Evolutionary conservation across 2,329 filamentous ascomycete species (phyloP).

Genomic region (Knufia petricola): DNA sequence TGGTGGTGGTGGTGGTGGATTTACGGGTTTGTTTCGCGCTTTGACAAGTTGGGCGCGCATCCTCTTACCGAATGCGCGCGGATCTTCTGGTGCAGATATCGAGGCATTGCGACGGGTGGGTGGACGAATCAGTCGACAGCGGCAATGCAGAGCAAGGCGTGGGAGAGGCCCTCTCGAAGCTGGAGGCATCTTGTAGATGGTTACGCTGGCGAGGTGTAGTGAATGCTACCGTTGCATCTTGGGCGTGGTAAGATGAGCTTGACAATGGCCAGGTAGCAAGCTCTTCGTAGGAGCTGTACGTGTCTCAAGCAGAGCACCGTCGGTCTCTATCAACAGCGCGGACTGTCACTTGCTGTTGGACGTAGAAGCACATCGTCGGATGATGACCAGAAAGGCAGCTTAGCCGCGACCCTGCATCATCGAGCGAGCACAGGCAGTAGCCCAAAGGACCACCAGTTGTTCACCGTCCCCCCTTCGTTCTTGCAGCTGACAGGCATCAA

Average conservation of each 20-base stretch:
- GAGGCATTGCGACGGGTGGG: not conserved
- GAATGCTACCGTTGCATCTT: slow-evolving; percentile 1
- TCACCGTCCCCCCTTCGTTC: too few relatives aligned
- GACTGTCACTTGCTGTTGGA: not conserved
- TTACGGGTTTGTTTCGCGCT: not conserved
- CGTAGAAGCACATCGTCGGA: not conserved
- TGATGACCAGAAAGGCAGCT: not conserved
- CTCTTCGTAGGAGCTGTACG: not conserved
- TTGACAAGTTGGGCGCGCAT: not conserved
- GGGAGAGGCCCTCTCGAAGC: not conserved
- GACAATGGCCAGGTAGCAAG: not conserved
- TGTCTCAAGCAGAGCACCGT: too few relatives aligned
- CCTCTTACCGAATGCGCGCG: not conserved
- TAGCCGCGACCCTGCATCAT: not conserved
- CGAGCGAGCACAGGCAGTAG: not conserved
- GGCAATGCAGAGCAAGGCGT: not conserved
- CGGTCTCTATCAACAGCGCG: not conserved
- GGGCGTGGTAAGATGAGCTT: not conserved
- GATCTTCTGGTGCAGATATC: not conserved
- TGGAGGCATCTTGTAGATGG: not conserved
- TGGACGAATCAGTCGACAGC: not conserved
- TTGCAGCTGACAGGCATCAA: too few relatives aligned
- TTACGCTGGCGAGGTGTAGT: not conserved
- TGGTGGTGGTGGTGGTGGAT: not conserved
- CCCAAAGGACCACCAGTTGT: too few relatives aligned